A percentile compares a stretch with the other conserved stretches of the same genome.
These are phyloP conservation scores for Sporisorium exsertum DNA, from an alignment of 1,284 basidiomycete species.

Conservation along the genomic window DNA sequence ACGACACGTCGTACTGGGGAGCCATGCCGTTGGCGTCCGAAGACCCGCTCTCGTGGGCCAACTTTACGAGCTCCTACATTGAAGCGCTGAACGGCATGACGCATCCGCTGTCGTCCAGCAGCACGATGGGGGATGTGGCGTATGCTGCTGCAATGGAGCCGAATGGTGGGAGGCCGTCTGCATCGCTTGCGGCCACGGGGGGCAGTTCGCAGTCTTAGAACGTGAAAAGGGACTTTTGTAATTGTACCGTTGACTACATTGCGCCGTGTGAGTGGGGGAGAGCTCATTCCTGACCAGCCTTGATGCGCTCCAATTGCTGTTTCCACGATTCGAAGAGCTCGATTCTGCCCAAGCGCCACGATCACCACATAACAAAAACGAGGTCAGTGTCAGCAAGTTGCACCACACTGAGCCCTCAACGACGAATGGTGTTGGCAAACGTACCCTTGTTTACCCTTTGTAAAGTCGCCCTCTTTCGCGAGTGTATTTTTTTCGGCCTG, in stretches of 20 bases:
- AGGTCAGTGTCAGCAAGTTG: neutral
- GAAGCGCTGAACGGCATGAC: conserved; percentile 51
- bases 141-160: neutral
- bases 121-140: neutral
- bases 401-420: neutral
- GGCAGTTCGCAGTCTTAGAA: neutral
- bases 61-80: conserved; percentile 49
- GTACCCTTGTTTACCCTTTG: conserved; percentile 61
- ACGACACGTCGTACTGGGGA: conserved; percentile 55
- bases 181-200: neutral
- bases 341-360: conserved; percentile 26
- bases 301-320: conserved; percentile 56
- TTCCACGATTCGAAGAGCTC: conserved; percentile 59
- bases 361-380: neutral
- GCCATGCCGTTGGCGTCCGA: conserved; percentile 50
- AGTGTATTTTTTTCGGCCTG: conserved; percentile 59
- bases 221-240: conserved; percentile 1
- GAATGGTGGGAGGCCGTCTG: neutral
- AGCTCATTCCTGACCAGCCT: conserved; percentile 39
- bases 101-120: conserved; percentile 2
- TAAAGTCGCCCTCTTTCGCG: conserved; percentile 50
- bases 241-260: conserved; percentile 6
- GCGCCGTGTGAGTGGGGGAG: neutral
- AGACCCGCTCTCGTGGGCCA: conserved; percentile 49
- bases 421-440: neutral